Conservation (phyloP, 495 filamentous ascomycete genomes). For the Tuber microsphaerosporum region DNA sequence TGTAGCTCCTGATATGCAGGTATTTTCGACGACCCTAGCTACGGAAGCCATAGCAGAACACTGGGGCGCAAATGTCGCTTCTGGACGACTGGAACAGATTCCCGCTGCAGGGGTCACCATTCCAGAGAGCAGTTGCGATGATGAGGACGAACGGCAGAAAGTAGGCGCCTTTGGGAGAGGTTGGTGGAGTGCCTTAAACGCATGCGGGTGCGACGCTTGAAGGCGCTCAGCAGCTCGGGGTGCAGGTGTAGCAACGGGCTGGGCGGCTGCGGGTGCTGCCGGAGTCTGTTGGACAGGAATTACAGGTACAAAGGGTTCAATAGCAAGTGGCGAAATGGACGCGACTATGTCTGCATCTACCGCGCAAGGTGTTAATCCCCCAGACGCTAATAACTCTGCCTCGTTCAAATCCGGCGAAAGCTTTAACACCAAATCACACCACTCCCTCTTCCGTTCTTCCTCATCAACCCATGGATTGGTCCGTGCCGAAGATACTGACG, state of each 20-base stretch:
- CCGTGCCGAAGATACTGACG: conserved; percentile 49
- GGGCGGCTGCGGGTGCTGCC: conserved; percentile 21
- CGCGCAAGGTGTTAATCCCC: conserved; percentile 27
- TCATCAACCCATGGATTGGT: conserved; percentile 47
- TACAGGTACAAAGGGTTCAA: conserved; percentile 40
- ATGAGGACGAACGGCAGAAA: conserved; percentile 58
- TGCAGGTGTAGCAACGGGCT: conserved; percentile 43
- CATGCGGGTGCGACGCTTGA: conserved; percentile 38
- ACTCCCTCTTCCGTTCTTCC: conserved; percentile 60
- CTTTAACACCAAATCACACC: conserved; percentile 54
- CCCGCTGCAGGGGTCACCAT: conserved; percentile 88
- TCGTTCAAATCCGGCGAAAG: conserved; percentile 70
- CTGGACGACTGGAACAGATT: conserved; percentile 53
- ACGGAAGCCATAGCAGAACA: conserved; percentile 44
- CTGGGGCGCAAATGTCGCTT: conserved; percentile 38
- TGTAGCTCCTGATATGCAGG: conserved; percentile 27
- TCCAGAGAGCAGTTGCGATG: conserved; percentile 66
- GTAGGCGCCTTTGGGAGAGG: conserved; percentile 47
- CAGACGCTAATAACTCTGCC: conserved; percentile 45
- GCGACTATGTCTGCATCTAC: conserved; percentile 19
- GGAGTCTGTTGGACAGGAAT: conserved; percentile 20
- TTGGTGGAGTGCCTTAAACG: conserved; percentile 51
- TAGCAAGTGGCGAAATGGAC: conserved; percentile 20
- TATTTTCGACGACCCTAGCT: conserved; percentile 22
- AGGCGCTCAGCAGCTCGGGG: conserved; percentile 57